Percentiles rank a stretch among this genome's conserved stretches.
These are phyloP conservation scores for Colletotrichum liriopes DNA, from an alignment of 2,329 filamentous ascomycete species.

Conservation along the genomic window DNA sequence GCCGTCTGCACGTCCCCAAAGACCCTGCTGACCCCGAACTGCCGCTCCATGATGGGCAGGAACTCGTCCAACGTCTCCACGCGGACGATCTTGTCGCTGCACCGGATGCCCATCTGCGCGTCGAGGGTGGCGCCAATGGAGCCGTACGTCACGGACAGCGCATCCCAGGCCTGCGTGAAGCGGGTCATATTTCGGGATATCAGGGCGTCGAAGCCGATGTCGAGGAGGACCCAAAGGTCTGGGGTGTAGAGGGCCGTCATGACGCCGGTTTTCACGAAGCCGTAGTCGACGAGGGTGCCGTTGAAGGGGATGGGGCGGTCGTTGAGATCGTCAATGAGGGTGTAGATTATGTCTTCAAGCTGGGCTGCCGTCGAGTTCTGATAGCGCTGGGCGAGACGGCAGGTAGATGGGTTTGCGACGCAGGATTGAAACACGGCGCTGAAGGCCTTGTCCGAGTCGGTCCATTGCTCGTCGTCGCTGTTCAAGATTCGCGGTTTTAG, in stretches of 20 bases:
- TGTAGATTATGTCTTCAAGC: constrained; percentile 47
- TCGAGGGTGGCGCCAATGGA: constrained; percentile 13
- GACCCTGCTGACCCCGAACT: constrained; percentile 48
- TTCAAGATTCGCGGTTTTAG: background rate
- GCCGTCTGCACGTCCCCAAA: constrained; percentile 45
- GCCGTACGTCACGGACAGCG: background rate
- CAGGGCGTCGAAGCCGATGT: constrained; percentile 26
- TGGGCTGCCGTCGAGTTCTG: constrained; percentile 38
- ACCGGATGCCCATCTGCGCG: constrained; percentile 51
- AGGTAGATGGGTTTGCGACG: constrained; percentile 44
- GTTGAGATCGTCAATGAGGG: constrained; percentile 47
- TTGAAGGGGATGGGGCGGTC: constrained; percentile 45
- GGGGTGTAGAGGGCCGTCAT: constrained; percentile 38
- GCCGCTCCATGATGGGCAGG: constrained; percentile 45
- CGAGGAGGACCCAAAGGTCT: constrained; percentile 3
- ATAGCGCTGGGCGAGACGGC: constrained; percentile 44
- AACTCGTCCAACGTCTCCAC: constrained; percentile 49
- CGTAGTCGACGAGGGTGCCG: constrained; percentile 47
- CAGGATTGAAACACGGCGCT: constrained; percentile 47
- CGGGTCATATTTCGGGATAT: constrained; percentile 16
- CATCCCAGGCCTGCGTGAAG: background rate
- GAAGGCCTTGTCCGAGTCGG: constrained; percentile 48
- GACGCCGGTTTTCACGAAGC: constrained; percentile 36
- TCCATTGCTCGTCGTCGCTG: constrained; percentile 48
- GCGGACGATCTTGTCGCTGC: constrained; percentile 52